Conservation (phyloP, 805 yeast species). For the Candida hispaniensis region DNA sequence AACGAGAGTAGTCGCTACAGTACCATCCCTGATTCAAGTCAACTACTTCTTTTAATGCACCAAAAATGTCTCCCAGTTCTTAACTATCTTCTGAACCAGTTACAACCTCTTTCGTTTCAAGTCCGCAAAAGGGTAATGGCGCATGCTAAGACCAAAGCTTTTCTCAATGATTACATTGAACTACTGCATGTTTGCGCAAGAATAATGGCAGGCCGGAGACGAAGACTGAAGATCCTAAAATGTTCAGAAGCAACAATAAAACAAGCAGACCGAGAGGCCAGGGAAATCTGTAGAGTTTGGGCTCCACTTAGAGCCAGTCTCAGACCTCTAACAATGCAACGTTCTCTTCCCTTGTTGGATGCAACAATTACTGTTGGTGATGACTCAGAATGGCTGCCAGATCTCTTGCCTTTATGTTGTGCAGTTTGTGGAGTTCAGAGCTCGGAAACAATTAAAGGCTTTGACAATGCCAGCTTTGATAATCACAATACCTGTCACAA, state of each 20-base stretch:
- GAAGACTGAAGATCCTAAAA: conserved; percentile 15
- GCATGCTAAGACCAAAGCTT: conserved; percentile 19
- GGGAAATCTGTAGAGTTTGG: conserved; percentile 21
- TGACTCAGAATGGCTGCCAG: conserved; percentile 1
- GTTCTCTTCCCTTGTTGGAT: conserved; percentile 17
- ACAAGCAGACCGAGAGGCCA: conserved; percentile 21
- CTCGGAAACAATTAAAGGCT: conserved; percentile 20
- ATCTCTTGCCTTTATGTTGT: conserved; percentile 16
- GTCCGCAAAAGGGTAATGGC: conserved; percentile 21
- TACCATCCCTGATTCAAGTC: conserved; percentile 28
- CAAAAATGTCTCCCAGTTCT: conserved; percentile 21
- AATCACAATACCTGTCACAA: conserved; percentile 18
- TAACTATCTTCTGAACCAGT: conserved; percentile 17
- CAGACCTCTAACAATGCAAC: conserved; percentile 16
- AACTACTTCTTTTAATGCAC: conserved; percentile 17
- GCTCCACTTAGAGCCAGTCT: conserved; percentile 17
- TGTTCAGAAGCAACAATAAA: conserved; percentile 3
- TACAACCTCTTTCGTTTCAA: conserved; percentile 21
- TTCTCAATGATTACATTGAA: conserved; percentile 21
- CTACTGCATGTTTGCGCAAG: conserved; percentile 19
- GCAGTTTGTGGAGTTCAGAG: conserved; percentile 22
- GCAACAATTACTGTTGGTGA: conserved; percentile 13
- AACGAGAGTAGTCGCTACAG: too few species aligned
- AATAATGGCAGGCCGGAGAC: conserved; percentile 23
- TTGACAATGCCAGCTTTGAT: conserved; percentile 18